Conservation (phyloP, 306 rosid species). For the Cyclanthera cordifolia region DNA sequence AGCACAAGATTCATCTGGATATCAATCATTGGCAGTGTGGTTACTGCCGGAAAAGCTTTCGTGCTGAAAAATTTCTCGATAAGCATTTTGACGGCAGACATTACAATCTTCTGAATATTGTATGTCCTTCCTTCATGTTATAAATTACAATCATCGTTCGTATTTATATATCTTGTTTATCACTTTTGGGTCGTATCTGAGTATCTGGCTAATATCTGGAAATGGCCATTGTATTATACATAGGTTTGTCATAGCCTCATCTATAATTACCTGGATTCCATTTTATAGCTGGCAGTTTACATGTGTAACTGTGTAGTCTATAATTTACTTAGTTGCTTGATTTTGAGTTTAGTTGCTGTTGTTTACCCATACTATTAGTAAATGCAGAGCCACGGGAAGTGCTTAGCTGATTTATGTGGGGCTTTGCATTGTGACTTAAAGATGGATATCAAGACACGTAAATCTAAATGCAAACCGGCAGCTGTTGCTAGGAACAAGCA, state of each 20-base stretch:
- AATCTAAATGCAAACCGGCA: slow-evolving; percentile 73
- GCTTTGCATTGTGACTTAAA: slow-evolving; percentile 74
- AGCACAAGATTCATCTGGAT: slow-evolving; percentile 62
- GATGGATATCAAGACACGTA: slow-evolving; percentile 42
- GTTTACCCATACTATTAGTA: slow-evolving; percentile 9
- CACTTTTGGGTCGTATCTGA: not conserved
- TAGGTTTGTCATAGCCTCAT: not conserved
- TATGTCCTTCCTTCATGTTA: slow-evolving; percentile 38
- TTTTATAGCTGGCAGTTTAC: slow-evolving; percentile 2
- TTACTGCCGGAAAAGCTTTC: slow-evolving; percentile 89
- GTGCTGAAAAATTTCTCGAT: slow-evolving; percentile 76
- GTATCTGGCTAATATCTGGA: not conserved
- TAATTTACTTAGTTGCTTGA: not conserved
- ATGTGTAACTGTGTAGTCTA: not conserved
- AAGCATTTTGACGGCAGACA: slow-evolving; percentile 90
- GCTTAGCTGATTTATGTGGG: slow-evolving; percentile 95
- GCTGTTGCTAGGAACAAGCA: slow-evolving; percentile 72
- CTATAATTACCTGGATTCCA: not conserved
- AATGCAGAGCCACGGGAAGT: slow-evolving; percentile 58
- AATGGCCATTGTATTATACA: not conserved
- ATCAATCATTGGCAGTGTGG: slow-evolving; percentile 82
- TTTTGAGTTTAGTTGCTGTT: slow-evolving; percentile 1
- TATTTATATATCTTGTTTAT: not conserved
- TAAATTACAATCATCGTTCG: slow-evolving; percentile 14
- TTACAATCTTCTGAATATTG: slow-evolving; percentile 71